Conservation (phyloP, 2,329 filamentous ascomycete species). For the Cephalotrichum gorgonifer region DNA sequence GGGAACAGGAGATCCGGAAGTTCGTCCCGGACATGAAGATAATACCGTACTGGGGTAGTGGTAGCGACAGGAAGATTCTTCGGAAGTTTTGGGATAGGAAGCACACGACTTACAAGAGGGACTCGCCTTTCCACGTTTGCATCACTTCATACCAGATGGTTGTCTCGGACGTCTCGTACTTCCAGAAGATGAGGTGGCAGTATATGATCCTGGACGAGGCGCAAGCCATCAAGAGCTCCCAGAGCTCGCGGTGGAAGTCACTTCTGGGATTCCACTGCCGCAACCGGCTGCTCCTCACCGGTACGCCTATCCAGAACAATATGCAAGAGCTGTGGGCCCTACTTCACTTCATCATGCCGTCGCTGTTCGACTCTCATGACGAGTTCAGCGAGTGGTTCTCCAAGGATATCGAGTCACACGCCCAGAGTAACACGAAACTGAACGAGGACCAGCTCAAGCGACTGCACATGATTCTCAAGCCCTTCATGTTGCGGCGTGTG, state of each 20-base stretch:
- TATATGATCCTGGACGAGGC: slow-evolving; percentile 99
- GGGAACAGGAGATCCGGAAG: slow-evolving; percentile 94
- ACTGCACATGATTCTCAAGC: slow-evolving; percentile 97
- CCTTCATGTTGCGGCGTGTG: slow-evolving; percentile 98
- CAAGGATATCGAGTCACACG: slow-evolving; percentile 94
- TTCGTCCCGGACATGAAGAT: slow-evolving; percentile 95
- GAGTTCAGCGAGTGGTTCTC: slow-evolving; percentile 93
- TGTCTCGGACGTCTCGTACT: slow-evolving; percentile 91
- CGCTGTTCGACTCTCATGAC: slow-evolving; percentile 86
- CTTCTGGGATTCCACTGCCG: slow-evolving; percentile 89
- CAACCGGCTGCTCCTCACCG: slow-evolving; percentile 85
- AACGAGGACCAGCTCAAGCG: slow-evolving; percentile 97
- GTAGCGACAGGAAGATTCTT: slow-evolving; percentile 86
- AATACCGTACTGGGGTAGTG: slow-evolving; percentile 93
- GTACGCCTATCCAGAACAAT: slow-evolving; percentile 98
- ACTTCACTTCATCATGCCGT: slow-evolving; percentile 99
- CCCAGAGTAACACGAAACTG: slow-evolving; percentile 97
- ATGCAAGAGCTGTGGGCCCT: slow-evolving; percentile 99
- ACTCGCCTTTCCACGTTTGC: slow-evolving; percentile 90
- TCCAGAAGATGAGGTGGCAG: slow-evolving; percentile 99
- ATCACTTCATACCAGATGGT: slow-evolving; percentile 97
- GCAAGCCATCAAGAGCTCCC: slow-evolving; percentile 96
- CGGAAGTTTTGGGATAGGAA: slow-evolving; percentile 99
- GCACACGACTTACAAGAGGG: slow-evolving; percentile 87
- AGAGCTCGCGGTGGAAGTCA: slow-evolving; percentile 94